phyloP scores from a whole-genome alignment of 805 yeast species.

The Blastobotrys chiropterorum region DNA sequence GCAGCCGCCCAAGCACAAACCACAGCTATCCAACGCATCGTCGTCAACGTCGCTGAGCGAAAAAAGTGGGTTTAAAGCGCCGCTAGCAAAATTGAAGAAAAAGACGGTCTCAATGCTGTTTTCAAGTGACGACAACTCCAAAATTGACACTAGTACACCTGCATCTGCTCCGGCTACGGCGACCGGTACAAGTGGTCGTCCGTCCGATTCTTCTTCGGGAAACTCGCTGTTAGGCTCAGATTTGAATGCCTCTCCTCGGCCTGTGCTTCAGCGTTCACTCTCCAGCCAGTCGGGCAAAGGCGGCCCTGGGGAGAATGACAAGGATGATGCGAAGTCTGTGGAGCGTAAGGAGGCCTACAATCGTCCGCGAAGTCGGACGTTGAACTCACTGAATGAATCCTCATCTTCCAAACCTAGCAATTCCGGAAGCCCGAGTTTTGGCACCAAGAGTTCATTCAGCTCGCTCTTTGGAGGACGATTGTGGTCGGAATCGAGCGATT shows the following conservation, averaged over 20 bases:
- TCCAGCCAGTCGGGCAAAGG: neutral
- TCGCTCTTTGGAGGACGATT: constrained; percentile 12
- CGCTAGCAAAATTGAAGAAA: constrained; percentile 1
- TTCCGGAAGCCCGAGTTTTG: neutral
- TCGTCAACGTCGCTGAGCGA: neutral
- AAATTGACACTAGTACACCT: neutral
- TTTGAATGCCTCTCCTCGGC: neutral
- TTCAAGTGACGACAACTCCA: constrained; percentile 1
- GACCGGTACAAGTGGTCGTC: no score
- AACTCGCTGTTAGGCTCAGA: neutral
- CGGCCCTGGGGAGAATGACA: neutral
- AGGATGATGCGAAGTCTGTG: neutral
- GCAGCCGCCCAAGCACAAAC: neutral
- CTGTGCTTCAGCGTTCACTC: neutral
- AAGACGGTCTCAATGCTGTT: constrained; percentile 5
- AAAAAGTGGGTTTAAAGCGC: neutral
- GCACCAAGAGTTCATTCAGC: constrained; percentile 13
- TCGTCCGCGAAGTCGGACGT: constrained; percentile 18
- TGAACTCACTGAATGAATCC: constrained; percentile 14
- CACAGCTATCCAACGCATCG: neutral
- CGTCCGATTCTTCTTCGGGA: neutral
- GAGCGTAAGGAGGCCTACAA: neutral
- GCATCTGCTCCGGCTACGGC: neutral
- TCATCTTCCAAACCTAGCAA: constrained; percentile 6
- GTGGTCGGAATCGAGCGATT: neutral